Evolutionary conservation across 805 yeast genomes (phyloP).

Genomic region (Sugiyamaella boreocaroliniensis): DNA sequence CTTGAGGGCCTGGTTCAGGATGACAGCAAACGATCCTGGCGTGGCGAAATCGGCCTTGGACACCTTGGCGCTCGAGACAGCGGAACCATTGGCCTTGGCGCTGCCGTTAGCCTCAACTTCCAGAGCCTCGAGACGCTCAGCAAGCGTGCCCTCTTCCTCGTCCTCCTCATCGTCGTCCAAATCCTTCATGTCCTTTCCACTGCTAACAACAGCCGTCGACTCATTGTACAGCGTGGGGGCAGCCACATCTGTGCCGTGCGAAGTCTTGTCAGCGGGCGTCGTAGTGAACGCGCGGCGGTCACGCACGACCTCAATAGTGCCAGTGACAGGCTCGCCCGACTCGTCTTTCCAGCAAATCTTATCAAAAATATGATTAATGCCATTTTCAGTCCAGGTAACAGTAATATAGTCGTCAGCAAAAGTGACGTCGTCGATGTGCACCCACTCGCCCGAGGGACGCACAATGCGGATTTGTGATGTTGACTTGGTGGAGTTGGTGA

Average conservation of each 20-base stretch:
- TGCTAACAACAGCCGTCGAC: constrained; percentile 27
- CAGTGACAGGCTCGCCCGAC: constrained; percentile 1
- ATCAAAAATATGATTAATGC: constrained; percentile 28
- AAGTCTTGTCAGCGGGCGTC: constrained; percentile 21
- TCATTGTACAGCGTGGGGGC: constrained; percentile 35
- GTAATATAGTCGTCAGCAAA: constrained; percentile 13
- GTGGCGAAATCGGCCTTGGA: constrained; percentile 43
- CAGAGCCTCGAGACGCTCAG: constrained; percentile 35
- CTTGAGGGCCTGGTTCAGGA: constrained; percentile 81
- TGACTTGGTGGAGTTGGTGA: constrained; percentile 12
- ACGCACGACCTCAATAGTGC: constrained; percentile 8
- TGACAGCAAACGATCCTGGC: constrained; percentile 72
- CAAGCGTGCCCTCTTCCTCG: constrained; percentile 41
- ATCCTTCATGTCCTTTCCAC: constrained; percentile 31
- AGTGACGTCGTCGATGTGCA: constrained; percentile 10
- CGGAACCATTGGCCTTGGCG: constrained; percentile 21
- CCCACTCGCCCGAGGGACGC: constrained; percentile 7
- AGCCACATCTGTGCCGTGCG: constrained; percentile 35
- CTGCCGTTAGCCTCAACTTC: constrained; percentile 22
- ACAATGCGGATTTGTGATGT: constrained; percentile 10
- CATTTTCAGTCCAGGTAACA: constrained; percentile 30
- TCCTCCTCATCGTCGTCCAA: constrained; percentile 29
- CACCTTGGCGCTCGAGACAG: constrained; percentile 10
- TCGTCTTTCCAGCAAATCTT: constrained; percentile 26
- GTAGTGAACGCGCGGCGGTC: neutral